Conservation (phyloP, 345 rosid genomes). For the Bruguiera sexangula region DNA sequence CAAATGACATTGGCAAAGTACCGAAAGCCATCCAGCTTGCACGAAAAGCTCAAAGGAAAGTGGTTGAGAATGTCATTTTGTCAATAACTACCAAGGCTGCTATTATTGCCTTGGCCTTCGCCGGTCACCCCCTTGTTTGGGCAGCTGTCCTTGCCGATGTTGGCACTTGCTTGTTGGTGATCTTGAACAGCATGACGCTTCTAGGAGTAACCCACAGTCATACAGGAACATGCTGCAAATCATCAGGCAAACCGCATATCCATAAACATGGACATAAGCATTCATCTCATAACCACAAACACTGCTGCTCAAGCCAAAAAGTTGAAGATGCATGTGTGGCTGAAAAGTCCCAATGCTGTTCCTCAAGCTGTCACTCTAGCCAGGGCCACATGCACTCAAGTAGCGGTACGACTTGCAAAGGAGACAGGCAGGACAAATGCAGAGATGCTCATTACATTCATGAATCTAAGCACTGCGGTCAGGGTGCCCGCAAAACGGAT, state of each 20-base stretch:
- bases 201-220: constrained; percentile 24
- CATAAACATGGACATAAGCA: constrained; percentile 5
- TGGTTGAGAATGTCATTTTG: constrained; percentile 58
- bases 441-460: not conserved
- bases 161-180: constrained; percentile 83
- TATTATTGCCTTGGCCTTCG: constrained; percentile 64
- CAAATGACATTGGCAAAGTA: constrained; percentile 70
- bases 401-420: not conserved
- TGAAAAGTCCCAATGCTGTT: not conserved
- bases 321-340: constrained; percentile 4
- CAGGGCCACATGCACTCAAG: not conserved
- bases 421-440: not conserved
- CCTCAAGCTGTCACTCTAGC: not conserved
- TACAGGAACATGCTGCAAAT: constrained; percentile 28
- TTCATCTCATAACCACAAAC: constrained; percentile 9
- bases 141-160: constrained; percentile 87
- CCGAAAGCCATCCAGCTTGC: constrained; percentile 67
- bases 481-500: not conserved
- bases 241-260: not conserved
- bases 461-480: constrained; percentile 6
- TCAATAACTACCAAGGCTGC: constrained; percentile 61
- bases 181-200: constrained; percentile 75
- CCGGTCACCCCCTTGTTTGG: constrained; percentile 86
- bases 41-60: constrained; percentile 53
- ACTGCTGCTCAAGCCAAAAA: constrained; percentile 11